Evolutionary conservation across 805 yeast species (phyloP), one percentile per base, ranked within the genome.

Genomic region (Saccharomycopsis sp.): DNA sequence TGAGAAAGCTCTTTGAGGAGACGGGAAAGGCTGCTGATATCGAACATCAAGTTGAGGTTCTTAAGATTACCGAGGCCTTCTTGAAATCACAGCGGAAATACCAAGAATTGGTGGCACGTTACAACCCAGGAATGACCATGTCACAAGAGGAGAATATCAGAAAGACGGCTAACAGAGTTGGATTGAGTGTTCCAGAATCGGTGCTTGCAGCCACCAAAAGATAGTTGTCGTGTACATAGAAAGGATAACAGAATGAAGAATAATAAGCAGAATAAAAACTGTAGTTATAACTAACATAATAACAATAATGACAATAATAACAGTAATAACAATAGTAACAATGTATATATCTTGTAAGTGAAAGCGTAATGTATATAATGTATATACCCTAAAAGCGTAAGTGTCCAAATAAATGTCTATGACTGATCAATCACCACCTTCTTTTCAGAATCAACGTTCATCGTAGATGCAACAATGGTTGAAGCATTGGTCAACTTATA

Each of bases 141-240:
- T 79, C 84, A 24, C 96, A 88, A 67, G 80, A 80, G 55, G 97
- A 93, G 61, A 84, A 86, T 58, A 85, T 93, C 25, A 77, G 84
- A 65, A 81, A 80, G 68, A 87, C 96, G 1, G 99, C 98, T 3
- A 79, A 85, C 58, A 80, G 85, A 63, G 99, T 93, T n/a, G 99
- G 99, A 0, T 78, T 93, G 56, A 82, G 83, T 56, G 73, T 86
- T 14, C 91, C 90, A 5, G 75, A 77, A 61, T 20, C 15, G 22
- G 17, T 54, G 25, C 23, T 29, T 29, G 38, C 38, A 12, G 12
- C 5, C 38, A 29, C 12, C 5, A 29, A 29, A 12, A 7, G 38
- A 29, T 29, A 12, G 12, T 5, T 29, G 5, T 29, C 38, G 38
- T 29, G 38, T 29, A 29, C 5, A 29, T 29, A 29, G 9, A 29